A percentile compares a stretch with the other conserved stretches of the same genome.
These are phyloP conservation scores for Floccularia luteovirens DNA, from an alignment of 768 basidiomycete species.

Conservation along the genomic window DNA sequence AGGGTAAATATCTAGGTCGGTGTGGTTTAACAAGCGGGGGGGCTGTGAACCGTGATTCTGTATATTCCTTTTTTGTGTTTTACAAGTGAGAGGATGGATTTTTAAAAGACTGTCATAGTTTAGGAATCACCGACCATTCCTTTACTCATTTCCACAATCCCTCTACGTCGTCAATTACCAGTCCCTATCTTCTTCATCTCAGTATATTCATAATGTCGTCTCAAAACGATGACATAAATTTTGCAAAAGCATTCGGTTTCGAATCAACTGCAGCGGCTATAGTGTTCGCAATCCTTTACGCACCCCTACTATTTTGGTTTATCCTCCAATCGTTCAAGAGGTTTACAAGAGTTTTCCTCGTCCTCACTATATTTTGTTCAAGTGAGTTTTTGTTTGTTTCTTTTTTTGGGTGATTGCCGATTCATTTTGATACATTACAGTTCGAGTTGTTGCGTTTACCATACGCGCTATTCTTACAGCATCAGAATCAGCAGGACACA, in stretches of 20 bases:
- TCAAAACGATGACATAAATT: slow-evolving; percentile 23
- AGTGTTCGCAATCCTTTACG: slow-evolving; percentile 26
- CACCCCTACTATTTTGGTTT: slow-evolving; percentile 21
- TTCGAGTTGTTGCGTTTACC: slow-evolving; percentile 30
- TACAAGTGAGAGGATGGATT: too few relatives aligned
- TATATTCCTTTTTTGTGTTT: too few relatives aligned
- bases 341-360: slow-evolving; percentile 24
- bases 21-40: too few relatives aligned
- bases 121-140: too few relatives aligned
- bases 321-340: slow-evolving; percentile 18
- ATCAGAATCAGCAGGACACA: slow-evolving; percentile 19
- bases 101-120: too few relatives aligned
- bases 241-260: slow-evolving; percentile 23
- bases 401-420: neutral
- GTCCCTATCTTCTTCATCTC: too few relatives aligned
- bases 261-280: slow-evolving; percentile 24
- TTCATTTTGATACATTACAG: slow-evolving; percentile 12
- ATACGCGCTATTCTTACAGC: slow-evolving; percentile 29
- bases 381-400: slow-evolving; percentile 17
- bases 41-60: too few relatives aligned
- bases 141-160: too few relatives aligned
- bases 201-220: too few relatives aligned
- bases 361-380: slow-evolving; percentile 27
- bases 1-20: too few relatives aligned
- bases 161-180: too few relatives aligned